phyloP scores from a whole-genome alignment of 768 basidiomycete genomes.

The Podaxis sp. region DNA sequence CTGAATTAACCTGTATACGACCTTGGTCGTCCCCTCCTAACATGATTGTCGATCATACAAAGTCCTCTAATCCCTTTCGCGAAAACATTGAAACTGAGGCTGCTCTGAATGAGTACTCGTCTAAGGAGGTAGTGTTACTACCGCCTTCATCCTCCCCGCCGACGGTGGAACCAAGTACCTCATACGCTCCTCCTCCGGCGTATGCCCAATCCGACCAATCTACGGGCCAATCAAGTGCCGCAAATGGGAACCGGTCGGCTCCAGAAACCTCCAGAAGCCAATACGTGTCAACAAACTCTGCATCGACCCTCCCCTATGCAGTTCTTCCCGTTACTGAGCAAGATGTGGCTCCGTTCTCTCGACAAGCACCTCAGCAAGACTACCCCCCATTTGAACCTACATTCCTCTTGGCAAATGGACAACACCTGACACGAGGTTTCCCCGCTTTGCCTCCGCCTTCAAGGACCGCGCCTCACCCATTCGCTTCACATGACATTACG shows the following conservation, averaged over 20 bases:
- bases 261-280: not conserved
- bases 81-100: not conserved
- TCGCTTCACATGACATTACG: constrained; percentile 41
- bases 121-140: not conserved
- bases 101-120: not conserved
- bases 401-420: constrained; percentile 25
- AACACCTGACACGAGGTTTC: constrained; percentile 39
- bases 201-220: not conserved
- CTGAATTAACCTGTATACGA: not conserved
- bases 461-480: constrained; percentile 38
- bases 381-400: constrained; percentile 26
- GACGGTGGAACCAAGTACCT: not conserved
- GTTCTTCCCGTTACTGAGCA: not conserved
- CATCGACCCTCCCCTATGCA: not conserved
- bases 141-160: not conserved
- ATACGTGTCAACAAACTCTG: not conserved
- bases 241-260: not conserved
- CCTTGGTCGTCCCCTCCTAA: not conserved
- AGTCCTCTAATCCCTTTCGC: not conserved
- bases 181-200: not conserved
- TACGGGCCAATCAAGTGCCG: not conserved
- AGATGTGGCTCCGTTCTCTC: constrained; percentile 13
- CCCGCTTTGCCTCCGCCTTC: constrained; percentile 37
- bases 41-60: not conserved
- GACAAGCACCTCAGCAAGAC: constrained; percentile 14